Conservation (phyloP, 768 basidiomycete species). For the Lentinus brumalis region DNA sequence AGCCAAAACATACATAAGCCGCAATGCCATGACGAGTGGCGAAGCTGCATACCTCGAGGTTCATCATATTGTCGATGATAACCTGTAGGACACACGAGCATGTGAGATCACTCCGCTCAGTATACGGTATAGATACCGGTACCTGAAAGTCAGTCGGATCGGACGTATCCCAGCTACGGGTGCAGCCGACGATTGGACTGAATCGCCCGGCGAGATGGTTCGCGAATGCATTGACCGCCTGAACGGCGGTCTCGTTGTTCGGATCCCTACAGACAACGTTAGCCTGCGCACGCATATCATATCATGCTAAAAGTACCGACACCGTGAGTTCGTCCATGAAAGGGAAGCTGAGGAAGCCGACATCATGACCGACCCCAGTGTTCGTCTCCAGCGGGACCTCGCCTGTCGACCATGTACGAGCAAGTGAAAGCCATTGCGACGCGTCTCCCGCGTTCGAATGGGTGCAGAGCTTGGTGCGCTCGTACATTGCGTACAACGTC, state of each 20-base stretch:
- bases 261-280: conserved; percentile 49
- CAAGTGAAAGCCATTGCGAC: conserved; percentile 61
- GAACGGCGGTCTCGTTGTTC: conserved; percentile 54
- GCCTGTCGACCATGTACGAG: conserved; percentile 51
- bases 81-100: conserved; percentile 39
- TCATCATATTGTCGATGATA: conserved; percentile 84
- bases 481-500: conserved; percentile 59
- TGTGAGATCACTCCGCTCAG: not conserved
- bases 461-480: conserved; percentile 50
- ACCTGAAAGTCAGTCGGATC: conserved; percentile 65
- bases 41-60: conserved; percentile 47
- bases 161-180: conserved; percentile 65
- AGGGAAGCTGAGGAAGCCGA: conserved; percentile 71
- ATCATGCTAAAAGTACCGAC: conserved; percentile 39
- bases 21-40: not conserved
- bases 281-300: not conserved
- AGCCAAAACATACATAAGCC: not conserved
- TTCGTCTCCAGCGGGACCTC: conserved; percentile 50
- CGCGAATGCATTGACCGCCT: conserved; percentile 60
- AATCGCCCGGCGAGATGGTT: conserved; percentile 57
- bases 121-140: conserved; percentile 10
- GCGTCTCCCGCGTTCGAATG: conserved; percentile 39
- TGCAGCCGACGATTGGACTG: conserved; percentile 62
- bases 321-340: conserved; percentile 62
- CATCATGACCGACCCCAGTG: conserved; percentile 62